Evolutionary conservation across 2,329 filamentous ascomycete species (phyloP).

Genomic region (Tolypocladium ovalisporum): DNA sequence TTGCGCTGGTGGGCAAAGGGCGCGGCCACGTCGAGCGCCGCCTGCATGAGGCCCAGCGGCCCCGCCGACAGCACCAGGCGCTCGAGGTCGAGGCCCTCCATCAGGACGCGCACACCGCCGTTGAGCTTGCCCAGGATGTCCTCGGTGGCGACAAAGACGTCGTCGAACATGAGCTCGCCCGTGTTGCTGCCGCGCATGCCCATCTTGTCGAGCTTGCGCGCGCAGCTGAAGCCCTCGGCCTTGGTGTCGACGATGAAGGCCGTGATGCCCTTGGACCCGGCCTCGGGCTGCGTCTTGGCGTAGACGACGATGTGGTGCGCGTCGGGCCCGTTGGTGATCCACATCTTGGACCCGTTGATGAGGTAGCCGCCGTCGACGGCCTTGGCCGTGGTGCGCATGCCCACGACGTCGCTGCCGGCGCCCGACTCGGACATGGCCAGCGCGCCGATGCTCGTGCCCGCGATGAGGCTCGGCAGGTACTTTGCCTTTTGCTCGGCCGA

Average conservation of each 20-base stretch:
- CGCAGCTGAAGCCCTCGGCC: slow-evolving; percentile 68
- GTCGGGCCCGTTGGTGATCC: slow-evolving; percentile 97
- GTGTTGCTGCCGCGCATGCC: slow-evolving; percentile 97
- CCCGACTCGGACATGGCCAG: slow-evolving; percentile 93
- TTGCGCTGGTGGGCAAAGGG: slow-evolving; percentile 83
- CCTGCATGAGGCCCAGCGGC: slow-evolving; percentile 90
- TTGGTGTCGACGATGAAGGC: slow-evolving; percentile 78
- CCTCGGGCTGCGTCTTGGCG: slow-evolving; percentile 78
- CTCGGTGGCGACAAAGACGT: slow-evolving; percentile 76
- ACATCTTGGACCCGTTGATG: slow-evolving; percentile 92
- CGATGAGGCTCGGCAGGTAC: slow-evolving; percentile 71
- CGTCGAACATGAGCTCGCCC: slow-evolving; percentile 83
- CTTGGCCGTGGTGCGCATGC: slow-evolving; percentile 81
- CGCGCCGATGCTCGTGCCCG: slow-evolving; percentile 72
- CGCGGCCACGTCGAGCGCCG: slow-evolving; percentile 71
- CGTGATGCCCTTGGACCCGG: slow-evolving; percentile 81
- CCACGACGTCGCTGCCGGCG: slow-evolving; percentile 86
- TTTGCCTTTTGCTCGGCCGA: slow-evolving; percentile 65
- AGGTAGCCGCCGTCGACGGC: slow-evolving; percentile 75
- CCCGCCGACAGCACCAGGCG: slow-evolving; percentile 84
- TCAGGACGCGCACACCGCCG: slow-evolving; percentile 78
- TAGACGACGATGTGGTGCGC: slow-evolving; percentile 94
- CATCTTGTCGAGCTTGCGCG: slow-evolving; percentile 91
- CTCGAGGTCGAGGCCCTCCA: slow-evolving; percentile 94
- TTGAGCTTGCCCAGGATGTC: slow-evolving; percentile 74